Evolutionary conservation across 1,139 yeast genomes (phyloP), one percentile per base, ranked within the genome.

Genomic region (Pichia norvegensis): DNA sequence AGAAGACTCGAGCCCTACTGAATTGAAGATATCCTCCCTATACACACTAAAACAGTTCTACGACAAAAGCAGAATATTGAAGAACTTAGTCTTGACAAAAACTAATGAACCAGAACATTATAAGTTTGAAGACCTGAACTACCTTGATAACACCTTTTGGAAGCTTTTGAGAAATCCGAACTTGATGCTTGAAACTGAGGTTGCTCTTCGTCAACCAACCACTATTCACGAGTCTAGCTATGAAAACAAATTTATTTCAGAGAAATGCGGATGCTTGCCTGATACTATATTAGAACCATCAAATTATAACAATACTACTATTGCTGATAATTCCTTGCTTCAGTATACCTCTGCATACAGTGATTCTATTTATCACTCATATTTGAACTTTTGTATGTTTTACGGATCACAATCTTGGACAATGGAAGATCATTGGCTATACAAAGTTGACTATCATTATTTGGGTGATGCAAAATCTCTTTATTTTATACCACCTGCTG

Each of bases 401-500:
- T 82, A 80, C 56, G 76, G 88, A 39, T 70, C 83, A 2, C 78
- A 79, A 49, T 76, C 82, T 54, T 88, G 95, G 95, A 72, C 70
- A 45, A 67, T 76, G 45, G 94, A 84, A 57, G 95, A 86, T 55
- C 92, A 83, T 55, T 81, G 79, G 60, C 67, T 88, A 1, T 84
- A 83, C 49, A 67, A 76, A 10, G 69, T 78, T 25, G 82, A 81
- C 58, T 85, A 76, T 55, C 85, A 79, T 51, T 85, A 83, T 54
- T 63, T 75, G 45, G 95, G 95, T 9, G 81, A 81, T 4, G 66
- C 74, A 23, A 81, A 79, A 57, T 67, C 81, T n/a, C 85, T 95
- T 95, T 85, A 82, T 56, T 78, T 87, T 39, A 74, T 88, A 19
- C 82, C 92, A 0, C 87, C 85, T n/a, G 68, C 69, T 52, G 79